Evolutionary conservation across 2,329 filamentous ascomycete species (phyloP).

Genomic region (Botrytis squamosa): DNA sequence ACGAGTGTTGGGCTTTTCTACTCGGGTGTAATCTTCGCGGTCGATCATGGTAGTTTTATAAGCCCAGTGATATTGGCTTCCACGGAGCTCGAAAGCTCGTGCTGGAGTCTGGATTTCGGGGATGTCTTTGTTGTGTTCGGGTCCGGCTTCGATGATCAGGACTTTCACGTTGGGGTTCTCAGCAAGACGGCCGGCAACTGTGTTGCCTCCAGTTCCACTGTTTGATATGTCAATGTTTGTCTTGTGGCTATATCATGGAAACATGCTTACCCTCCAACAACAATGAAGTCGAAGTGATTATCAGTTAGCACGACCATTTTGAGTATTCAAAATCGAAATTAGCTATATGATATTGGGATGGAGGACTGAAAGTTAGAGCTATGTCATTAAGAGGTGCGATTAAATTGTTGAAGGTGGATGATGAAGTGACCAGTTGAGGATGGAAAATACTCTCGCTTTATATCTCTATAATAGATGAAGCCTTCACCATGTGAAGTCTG

Average conservation of each 20-base stretch:
- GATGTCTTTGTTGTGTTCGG: constrained; percentile 47
- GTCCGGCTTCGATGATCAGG: too few species aligned
- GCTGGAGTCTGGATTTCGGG: constrained; percentile 54
- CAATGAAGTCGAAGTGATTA: not conserved
- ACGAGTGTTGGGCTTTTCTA: constrained; percentile 57
- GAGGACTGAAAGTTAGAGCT: not conserved
- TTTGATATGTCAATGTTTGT: too few species aligned
- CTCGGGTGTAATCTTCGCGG: constrained; percentile 56
- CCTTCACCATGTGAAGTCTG: too few species aligned
- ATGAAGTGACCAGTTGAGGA: not conserved
- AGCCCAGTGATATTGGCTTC: constrained; percentile 56
- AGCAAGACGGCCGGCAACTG: too few species aligned
- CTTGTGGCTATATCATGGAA: too few species aligned
- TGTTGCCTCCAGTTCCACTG: too few species aligned
- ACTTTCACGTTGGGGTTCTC: too few species aligned
- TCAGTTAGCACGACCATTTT: not conserved
- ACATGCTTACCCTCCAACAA: too few species aligned
- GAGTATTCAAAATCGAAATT: not conserved
- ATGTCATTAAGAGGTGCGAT: not conserved
- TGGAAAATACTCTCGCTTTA: not conserved
- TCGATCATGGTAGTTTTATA: constrained; percentile 63
- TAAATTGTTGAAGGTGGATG: not conserved
- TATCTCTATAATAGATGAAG: not conserved
- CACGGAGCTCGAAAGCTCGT: constrained; percentile 52
- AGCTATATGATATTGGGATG: not conserved